A percentile compares a stretch with the other conserved stretches of the same genome.
These are phyloP conservation scores for Picea sitchensis DNA, from an alignment of 75 land plant species.

Conservation along the genomic window DNA sequence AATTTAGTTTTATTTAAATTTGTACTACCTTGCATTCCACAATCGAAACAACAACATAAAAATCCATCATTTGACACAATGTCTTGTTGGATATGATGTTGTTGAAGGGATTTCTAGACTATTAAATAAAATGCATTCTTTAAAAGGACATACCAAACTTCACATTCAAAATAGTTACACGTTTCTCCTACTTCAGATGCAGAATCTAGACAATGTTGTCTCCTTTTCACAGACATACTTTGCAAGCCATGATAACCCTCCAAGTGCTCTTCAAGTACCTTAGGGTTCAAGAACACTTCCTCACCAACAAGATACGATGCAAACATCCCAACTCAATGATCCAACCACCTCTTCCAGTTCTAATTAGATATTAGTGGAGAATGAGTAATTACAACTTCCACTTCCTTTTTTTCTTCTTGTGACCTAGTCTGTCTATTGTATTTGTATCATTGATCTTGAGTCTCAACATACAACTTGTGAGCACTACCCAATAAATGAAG, in stretches of 20 bases:
- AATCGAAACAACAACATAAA: background rate
- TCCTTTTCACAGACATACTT: background rate
- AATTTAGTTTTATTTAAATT: background rate
- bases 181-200: background rate
- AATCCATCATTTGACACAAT: background rate
- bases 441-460: background rate
- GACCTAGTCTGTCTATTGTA: background rate
- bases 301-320: slow-evolving; percentile 1
- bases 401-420: background rate
- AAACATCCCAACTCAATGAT: background rate
- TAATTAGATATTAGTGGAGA: background rate
- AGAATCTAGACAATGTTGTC: background rate
- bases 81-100: background rate
- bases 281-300: background rate
- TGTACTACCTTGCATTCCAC: background rate
- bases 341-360: background rate
- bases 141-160: background rate
- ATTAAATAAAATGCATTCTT: background rate
- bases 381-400: background rate
- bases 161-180: background rate
- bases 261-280: background rate
- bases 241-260: background rate
- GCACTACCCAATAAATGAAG: background rate
- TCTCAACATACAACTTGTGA: background rate
- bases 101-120: background rate